Evolutionary conservation across 345 rosid genomes (phyloP).

Genomic region (Eucalyptus brandiana): DNA sequence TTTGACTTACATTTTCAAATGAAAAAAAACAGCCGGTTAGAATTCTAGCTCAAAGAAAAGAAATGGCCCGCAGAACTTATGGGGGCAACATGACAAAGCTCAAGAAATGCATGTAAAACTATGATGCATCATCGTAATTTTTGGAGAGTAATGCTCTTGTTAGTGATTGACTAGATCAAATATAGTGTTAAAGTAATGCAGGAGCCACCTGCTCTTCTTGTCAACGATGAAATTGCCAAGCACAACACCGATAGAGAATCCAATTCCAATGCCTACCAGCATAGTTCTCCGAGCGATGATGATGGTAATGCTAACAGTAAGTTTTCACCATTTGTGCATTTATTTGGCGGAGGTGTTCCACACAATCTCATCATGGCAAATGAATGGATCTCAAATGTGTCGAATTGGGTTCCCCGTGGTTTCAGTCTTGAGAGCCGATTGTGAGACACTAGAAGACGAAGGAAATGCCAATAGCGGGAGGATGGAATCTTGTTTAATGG

Average conservation of each 20-base stretch:
- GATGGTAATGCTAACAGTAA: no score
- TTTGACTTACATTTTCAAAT: background rate
- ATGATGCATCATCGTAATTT: background rate
- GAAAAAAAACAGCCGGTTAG: background rate
- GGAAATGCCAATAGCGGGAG: background rate
- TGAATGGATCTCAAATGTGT: background rate
- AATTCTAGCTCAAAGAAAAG: background rate
- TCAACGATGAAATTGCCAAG: background rate
- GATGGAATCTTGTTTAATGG: background rate
- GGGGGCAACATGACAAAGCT: background rate
- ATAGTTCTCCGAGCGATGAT: background rate
- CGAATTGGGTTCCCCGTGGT: background rate
- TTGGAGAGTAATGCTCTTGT: background rate
- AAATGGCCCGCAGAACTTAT: background rate
- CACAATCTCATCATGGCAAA: background rate
- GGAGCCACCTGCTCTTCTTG: background rate
- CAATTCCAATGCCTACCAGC: no score
- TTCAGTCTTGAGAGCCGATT: background rate
- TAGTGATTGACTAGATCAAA: background rate
- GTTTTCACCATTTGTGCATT: background rate
- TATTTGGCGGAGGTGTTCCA: background rate
- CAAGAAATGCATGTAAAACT: background rate
- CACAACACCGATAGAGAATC: background rate
- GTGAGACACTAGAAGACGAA: background rate
- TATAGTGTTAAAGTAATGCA: background rate